A percentile compares a stretch with the other conserved stretches of the same genome.
These are phyloP conservation scores for Stemphylium vesicarium DNA, from an alignment of 2,329 filamentous ascomycete genomes.

Conservation along the genomic window DNA sequence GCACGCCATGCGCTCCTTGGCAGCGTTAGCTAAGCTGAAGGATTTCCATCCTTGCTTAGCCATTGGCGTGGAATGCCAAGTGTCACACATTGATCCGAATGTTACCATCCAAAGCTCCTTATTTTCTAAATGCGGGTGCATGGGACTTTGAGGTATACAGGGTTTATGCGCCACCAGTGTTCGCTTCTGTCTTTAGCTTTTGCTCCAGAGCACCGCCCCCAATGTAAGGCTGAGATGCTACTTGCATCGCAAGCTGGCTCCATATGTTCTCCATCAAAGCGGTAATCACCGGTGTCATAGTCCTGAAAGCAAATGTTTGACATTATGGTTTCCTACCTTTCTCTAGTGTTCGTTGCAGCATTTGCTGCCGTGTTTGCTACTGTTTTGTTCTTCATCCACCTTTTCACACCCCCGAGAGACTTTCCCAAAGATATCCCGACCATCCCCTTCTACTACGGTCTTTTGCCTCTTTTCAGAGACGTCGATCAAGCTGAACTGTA, in stretches of 20 bases:
- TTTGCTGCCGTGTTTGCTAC: constrained; percentile 24
- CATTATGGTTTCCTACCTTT: constrained; percentile 33
- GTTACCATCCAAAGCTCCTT: constrained; percentile 25
- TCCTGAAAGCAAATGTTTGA: neutral
- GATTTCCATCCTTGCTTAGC: constrained; percentile 12
- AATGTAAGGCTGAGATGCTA: constrained; percentile 17
- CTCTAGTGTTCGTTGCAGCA: constrained; percentile 28
- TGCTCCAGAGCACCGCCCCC: constrained; percentile 14
- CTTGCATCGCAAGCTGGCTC: constrained; percentile 11
- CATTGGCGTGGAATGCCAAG: constrained; percentile 18
- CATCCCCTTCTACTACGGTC: constrained; percentile 54
- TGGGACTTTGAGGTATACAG: constrained; percentile 8
- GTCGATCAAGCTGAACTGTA: constrained; percentile 54
- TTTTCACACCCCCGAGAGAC: constrained; percentile 34
- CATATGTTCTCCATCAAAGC: constrained; percentile 23
- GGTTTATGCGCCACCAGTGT: constrained; percentile 12
- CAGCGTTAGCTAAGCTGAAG: constrained; percentile 16
- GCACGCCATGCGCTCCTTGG: constrained; percentile 18
- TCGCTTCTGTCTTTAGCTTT: constrained; percentile 15
- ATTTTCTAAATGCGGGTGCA: constrained; percentile 27
- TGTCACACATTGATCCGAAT: constrained; percentile 11
- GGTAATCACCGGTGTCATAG: constrained; percentile 2
- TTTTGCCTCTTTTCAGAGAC: constrained; percentile 52
- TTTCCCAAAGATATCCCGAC: constrained; percentile 51
- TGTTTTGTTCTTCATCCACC: constrained; percentile 31